Evolutionary conservation across 2,329 filamentous ascomycete species (phyloP).

Genomic region (Periglandula ipomoeae): DNA sequence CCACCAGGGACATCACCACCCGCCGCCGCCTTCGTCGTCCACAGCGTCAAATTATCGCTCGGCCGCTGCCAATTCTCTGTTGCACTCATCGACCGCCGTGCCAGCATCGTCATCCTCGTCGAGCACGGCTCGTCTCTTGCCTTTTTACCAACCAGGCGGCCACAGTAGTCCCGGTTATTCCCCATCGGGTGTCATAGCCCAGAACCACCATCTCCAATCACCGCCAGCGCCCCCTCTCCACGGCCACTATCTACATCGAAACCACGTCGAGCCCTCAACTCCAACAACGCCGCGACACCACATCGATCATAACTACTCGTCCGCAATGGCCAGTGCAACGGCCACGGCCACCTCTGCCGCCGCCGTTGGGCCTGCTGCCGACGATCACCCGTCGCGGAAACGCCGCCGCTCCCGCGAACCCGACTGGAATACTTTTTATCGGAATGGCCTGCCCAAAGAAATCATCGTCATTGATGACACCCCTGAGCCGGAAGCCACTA

Average conservation of each 20-base stretch:
- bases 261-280: conserved; percentile 14
- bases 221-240: conserved; percentile 23
- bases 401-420: conserved; percentile 53
- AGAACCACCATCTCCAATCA: conserved; percentile 16
- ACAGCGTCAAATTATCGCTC: conserved; percentile 18
- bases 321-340: conserved; percentile 13
- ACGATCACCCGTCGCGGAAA: conserved; percentile 32
- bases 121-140: conserved; percentile 16
- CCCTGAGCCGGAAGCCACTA: conserved; percentile 44
- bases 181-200: conserved; percentile 23
- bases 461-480: conserved; percentile 78
- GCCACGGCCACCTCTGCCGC: conserved; percentile 7
- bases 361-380: conserved; percentile 20
- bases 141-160: conserved; percentile 17
- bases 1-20: conserved; percentile 14
- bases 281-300: conserved; percentile 11
- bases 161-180: conserved; percentile 20
- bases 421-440: conserved; percentile 75
- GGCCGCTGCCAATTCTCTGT: conserved; percentile 17
- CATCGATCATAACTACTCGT: conserved; percentile 12
- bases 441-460: conserved; percentile 74
- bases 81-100: conserved; percentile 13
- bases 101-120: conserved; percentile 17
- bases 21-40: conserved; percentile 8
- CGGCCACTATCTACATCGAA: conserved; percentile 12